These are phyloP conservation scores for Omphalotus guepiniiformis DNA, from an alignment of 768 basidiomycete species.

Conservation along the genomic window DNA sequence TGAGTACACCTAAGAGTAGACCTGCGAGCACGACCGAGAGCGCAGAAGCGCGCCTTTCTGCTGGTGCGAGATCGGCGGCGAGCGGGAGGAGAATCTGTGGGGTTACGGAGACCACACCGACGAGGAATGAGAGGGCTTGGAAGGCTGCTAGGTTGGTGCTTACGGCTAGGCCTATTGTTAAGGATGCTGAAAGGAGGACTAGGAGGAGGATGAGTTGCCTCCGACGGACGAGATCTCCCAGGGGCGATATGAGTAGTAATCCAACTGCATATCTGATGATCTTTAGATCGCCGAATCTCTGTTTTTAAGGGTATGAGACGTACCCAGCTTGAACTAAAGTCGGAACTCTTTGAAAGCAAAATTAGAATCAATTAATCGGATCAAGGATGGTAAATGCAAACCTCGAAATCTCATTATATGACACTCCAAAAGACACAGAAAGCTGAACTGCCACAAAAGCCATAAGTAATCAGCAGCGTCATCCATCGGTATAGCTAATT, in stretches of 20 bases:
- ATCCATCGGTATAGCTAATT: not conserved
- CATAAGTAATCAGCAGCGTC: not conserved
- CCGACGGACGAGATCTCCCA: slow-evolving; percentile 79
- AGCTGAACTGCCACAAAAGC: slow-evolving; percentile 34
- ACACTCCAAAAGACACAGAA: slow-evolving; percentile 35
- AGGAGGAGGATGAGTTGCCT: slow-evolving; percentile 65
- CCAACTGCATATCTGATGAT: slow-evolving; percentile 61
- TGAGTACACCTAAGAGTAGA: slow-evolving; percentile 67
- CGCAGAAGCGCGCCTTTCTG: slow-evolving; percentile 66
- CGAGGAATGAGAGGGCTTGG: slow-evolving; percentile 63
- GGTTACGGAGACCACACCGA: slow-evolving; percentile 65
- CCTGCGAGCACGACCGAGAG: slow-evolving; percentile 70
- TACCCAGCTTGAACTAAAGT: slow-evolving; percentile 69
- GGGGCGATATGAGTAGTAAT: slow-evolving; percentile 70
- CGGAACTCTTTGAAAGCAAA: slow-evolving; percentile 43
- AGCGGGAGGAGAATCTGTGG: slow-evolving; percentile 75
- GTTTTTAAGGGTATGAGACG: slow-evolving; percentile 4
- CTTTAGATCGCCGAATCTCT: not conserved
- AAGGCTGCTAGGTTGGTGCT: slow-evolving; percentile 57
- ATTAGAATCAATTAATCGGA: slow-evolving; percentile 18
- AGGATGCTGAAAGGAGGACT: slow-evolving; percentile 44
- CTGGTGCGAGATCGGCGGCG: slow-evolving; percentile 79
- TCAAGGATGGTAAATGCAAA: slow-evolving; percentile 12
- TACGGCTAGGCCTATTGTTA: slow-evolving; percentile 71
- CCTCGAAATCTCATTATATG: slow-evolving; percentile 37